Evolutionary conservation across 2,329 filamentous ascomycete species (phyloP).

Genomic region (Fusarium pseudonygamai): DNA sequence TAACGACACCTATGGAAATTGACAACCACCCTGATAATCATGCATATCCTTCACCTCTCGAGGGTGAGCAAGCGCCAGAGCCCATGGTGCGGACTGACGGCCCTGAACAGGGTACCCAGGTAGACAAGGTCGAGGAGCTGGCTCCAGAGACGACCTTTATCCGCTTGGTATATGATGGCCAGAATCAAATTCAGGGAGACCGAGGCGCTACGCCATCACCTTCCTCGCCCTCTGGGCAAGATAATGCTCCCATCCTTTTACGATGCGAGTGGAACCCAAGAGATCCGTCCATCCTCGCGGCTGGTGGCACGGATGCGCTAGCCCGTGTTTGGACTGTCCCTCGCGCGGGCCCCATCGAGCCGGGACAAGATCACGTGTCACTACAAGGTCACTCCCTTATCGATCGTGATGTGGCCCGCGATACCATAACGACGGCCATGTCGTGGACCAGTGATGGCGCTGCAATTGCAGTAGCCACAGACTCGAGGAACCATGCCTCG

Average conservation of each 20-base stretch:
- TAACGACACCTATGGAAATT: slow-evolving; percentile 67
- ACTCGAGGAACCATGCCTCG: slow-evolving; percentile 60
- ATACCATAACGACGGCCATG: slow-evolving; percentile 66
- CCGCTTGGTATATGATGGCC: slow-evolving; percentile 59
- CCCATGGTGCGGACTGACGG: slow-evolving; percentile 67
- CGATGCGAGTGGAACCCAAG: slow-evolving; percentile 75
- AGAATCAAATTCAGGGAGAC: slow-evolving; percentile 48
- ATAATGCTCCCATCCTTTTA: slow-evolving; percentile 69
- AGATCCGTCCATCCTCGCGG: slow-evolving; percentile 72
- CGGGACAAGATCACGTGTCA: slow-evolving; percentile 54
- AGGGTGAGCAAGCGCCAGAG: slow-evolving; percentile 64
- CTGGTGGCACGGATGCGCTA: slow-evolving; percentile 75
- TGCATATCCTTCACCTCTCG: slow-evolving; percentile 72
- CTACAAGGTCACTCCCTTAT: slow-evolving; percentile 54
- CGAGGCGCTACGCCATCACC: slow-evolving; percentile 48
- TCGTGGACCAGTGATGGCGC: slow-evolving; percentile 68
- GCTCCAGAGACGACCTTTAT: slow-evolving; percentile 69
- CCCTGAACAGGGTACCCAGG: slow-evolving; percentile 70
- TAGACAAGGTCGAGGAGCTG: slow-evolving; percentile 71
- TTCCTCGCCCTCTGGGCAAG: slow-evolving; percentile 51
- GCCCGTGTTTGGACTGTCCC: slow-evolving; percentile 74
- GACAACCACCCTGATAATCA: slow-evolving; percentile 65
- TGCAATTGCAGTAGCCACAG: slow-evolving; percentile 66
- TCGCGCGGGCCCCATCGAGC: slow-evolving; percentile 59
- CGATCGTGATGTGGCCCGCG: slow-evolving; percentile 61